Evolutionary conservation across 2,329 filamentous ascomycete species (phyloP).

Genomic region (Penicillium expansum): DNA sequence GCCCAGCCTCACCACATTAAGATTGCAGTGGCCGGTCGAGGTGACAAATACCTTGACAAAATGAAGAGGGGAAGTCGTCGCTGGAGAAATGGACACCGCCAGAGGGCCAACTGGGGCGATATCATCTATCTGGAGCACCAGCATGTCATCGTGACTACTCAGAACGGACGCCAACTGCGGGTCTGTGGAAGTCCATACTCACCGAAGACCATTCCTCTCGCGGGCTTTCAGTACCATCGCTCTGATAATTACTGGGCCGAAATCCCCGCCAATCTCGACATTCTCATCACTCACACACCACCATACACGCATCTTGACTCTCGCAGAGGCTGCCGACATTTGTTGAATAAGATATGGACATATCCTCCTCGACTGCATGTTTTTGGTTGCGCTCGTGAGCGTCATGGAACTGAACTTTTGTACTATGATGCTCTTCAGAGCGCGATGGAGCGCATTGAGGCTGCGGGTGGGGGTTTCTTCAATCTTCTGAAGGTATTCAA

Average conservation of each 20-base stretch:
- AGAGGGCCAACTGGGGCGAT: not conserved
- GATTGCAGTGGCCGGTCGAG: not conserved
- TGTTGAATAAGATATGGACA: not conserved
- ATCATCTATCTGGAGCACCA: constrained; percentile 1
- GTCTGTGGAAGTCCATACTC: not conserved
- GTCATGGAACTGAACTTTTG: not conserved
- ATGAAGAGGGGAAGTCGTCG: not conserved
- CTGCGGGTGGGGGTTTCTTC: not conserved
- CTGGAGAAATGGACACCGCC: not conserved
- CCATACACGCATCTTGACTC: not conserved
- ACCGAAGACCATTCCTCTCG: not conserved
- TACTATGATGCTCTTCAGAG: not conserved
- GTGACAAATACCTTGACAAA: not conserved
- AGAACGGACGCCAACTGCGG: not conserved
- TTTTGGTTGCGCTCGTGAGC: not conserved
- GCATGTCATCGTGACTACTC: not conserved
- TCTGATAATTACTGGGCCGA: not conserved
- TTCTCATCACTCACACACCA: constrained; percentile 4
- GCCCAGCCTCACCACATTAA: not conserved
- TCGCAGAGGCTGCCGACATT: not conserved
- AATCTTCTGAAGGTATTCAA: not conserved
- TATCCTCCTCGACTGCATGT: not conserved
- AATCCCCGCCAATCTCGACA: not conserved
- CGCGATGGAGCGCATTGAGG: not conserved
- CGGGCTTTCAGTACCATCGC: not conserved